These are phyloP conservation scores for Tuber brumale DNA, from an alignment of 495 filamentous ascomycete species.

Conservation along the genomic window DNA sequence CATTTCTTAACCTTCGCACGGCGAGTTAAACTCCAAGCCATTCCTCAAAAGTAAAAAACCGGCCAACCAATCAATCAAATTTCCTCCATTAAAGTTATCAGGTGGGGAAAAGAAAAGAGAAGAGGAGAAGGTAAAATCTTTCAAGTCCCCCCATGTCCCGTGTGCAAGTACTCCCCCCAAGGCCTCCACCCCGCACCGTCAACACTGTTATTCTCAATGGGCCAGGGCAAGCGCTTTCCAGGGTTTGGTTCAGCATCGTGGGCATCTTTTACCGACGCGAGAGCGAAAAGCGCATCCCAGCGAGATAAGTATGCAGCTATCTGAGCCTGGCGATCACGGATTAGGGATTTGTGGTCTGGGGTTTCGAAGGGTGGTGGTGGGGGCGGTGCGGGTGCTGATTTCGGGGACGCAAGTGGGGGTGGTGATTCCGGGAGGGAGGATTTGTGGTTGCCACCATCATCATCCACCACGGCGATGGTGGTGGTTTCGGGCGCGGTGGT, in stretches of 20 bases:
- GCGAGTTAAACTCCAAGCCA: conserved; percentile 3
- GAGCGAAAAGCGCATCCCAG: neutral
- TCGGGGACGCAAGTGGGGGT: neutral
- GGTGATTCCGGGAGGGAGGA: neutral
- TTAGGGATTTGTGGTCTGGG: neutral
- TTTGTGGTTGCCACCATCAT: neutral
- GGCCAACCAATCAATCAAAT: neutral
- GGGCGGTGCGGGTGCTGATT: neutral
- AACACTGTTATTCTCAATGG: neutral
- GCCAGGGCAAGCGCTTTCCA: neutral
- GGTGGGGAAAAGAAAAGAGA: neutral
- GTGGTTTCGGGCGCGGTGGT: neutral
- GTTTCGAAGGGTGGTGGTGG: neutral
- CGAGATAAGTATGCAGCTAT: neutral
- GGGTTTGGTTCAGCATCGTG: neutral
- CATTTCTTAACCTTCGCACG: neutral
- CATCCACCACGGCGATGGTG: neutral
- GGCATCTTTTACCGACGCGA: neutral
- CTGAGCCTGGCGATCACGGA: neutral
- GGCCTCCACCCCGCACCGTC: neutral
- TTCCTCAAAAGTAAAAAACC: conserved; percentile 1
- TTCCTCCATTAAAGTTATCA: conserved; percentile 1
- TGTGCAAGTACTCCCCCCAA: conserved; percentile 1
- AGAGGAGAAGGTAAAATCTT: neutral
- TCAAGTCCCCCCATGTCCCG: neutral